phyloP scores from a whole-genome alignment of 2,329 filamentous ascomycete genomes.

The Microdochium trichocladiopsis region DNA sequence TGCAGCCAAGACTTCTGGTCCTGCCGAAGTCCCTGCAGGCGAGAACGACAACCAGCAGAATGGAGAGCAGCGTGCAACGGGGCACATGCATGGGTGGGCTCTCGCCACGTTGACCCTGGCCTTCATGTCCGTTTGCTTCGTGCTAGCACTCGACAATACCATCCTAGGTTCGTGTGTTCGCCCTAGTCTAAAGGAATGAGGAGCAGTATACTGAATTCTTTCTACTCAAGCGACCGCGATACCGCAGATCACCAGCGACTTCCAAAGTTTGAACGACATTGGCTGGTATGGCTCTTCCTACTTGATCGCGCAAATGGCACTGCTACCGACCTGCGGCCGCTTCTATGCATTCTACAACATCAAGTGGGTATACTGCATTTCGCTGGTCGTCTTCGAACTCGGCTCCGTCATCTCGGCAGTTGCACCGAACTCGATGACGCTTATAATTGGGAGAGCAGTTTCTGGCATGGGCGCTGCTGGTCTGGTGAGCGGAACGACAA shows the following conservation, averaged over 20 bases:
- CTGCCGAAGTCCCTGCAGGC: no score
- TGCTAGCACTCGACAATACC: constrained; percentile 3
- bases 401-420: constrained; percentile 14
- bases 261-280: constrained; percentile 8
- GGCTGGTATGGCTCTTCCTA: constrained; percentile 9
- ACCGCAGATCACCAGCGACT: constrained; percentile 7
- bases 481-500: constrained; percentile 24
- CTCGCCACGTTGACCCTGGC: not conserved
- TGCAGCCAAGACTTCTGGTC: not conserved
- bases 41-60: no score
- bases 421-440: constrained; percentile 13
- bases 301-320: constrained; percentile 8
- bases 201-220: not conserved
- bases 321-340: constrained; percentile 20
- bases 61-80: no score
- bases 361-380: constrained; percentile 8
- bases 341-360: constrained; percentile 11
- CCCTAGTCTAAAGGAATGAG: not conserved
- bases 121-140: not conserved
- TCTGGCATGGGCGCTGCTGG: constrained; percentile 22
- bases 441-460: constrained; percentile 15
- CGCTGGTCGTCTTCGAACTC: constrained; percentile 18
- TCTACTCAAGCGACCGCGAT: not conserved
- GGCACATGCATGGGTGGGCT: not conserved
- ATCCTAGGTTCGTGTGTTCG: constrained; percentile 1